Evolutionary conservation across 78 protist species (phyloP), one percentile per base, ranked within the genome.

Genomic region (Dictyostelium capitatum): DNA sequence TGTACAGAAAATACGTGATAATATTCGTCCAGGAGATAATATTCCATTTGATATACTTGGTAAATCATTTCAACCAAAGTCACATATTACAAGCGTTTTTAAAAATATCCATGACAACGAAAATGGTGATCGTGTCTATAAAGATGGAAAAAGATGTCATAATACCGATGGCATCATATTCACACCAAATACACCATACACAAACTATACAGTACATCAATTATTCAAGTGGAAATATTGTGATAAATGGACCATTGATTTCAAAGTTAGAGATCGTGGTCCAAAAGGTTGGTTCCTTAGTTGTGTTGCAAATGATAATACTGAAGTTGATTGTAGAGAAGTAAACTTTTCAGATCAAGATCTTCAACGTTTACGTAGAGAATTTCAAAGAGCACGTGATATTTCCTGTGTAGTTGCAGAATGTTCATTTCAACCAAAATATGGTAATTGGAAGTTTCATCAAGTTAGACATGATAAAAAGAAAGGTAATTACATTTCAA

Each of bases 161-260:
- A 9, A 48, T 19, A 80, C 89, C 23, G 95, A 91, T 83, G 95
- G 95, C 56, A 48, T 91, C 20, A 91, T 91, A n/a, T 81, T 91
- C 30, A 91, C 95, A 17, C 87, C 83, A 46, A 57, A 91, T 46
- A 67, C n/a, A 70, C 62, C 83, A 23, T 91, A 91, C 17, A 48
- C 7, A 17, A 46, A 82, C 25, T 75, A 78, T 23, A 82, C 91
- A 0, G 64, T 43, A 19, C 62, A 48, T 15, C 72, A n/a, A 53
- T 30, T 91, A 5, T 91, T 47, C 59, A 91, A 91, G 8, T 91
- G 95, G 95, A 91, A 91, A 28, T 91, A 91, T 57, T 50, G 75
- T 50, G 95, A 91, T 23, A 81, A 81, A 10, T 83, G 89, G 84
- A 83, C 95, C 0, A 83, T 91, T 17, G 95, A 91, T 74, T 91